Evolutionary conservation across 1,139 yeast genomes (phyloP), one percentile per base, ranked within the genome.

Genomic region (Chernovozyma aurita): DNA sequence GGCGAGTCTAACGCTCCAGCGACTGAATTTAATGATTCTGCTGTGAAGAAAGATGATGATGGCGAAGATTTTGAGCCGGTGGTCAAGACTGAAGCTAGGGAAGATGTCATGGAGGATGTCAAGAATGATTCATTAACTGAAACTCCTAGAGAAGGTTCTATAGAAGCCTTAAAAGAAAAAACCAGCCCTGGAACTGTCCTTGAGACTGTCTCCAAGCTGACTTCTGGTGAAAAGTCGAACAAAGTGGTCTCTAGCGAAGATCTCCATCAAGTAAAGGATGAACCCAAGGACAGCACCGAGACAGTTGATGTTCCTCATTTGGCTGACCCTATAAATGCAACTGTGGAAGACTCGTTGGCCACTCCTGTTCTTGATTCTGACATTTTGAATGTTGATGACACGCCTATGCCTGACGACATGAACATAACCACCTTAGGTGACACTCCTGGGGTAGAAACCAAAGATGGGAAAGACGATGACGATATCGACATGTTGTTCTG

Each of bases 401-500:
- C 28, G 6, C 28, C 28, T 6, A 11, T 6, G 17, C 17, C 17
- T 12, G 28, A 26, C 6, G 28, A 26, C 12, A 26, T 26, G 28
- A 26, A 26, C 28, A 6, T 26, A 6, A 18, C 42, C 44, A 2
- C 32, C 32, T 16, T 16, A 13, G 16, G 9, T 5, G 27, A 24
- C 15, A 17, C 18, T 14, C 11, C 26, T 4, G 20, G 14, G 4
- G 16, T 12, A 18, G 21, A 22, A 9, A 22, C 4, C 31, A 20
- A 28, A 18, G 30, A 16, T 16, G 31, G 11, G 15, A 18, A 28
- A 11, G 22, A 18, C 12, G 35, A 33, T 17, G 36, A 34, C 18
- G 36, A 34, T 16, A 26, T 30, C 13, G 36, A 34, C 17, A 34
- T 34, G 36, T 24, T 34, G 9, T 34, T 34, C 28, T 34, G 31